Base-by-base conservation (phyloP, 139 green algal genomes). In the Ettlia oleoabundans region DNA sequence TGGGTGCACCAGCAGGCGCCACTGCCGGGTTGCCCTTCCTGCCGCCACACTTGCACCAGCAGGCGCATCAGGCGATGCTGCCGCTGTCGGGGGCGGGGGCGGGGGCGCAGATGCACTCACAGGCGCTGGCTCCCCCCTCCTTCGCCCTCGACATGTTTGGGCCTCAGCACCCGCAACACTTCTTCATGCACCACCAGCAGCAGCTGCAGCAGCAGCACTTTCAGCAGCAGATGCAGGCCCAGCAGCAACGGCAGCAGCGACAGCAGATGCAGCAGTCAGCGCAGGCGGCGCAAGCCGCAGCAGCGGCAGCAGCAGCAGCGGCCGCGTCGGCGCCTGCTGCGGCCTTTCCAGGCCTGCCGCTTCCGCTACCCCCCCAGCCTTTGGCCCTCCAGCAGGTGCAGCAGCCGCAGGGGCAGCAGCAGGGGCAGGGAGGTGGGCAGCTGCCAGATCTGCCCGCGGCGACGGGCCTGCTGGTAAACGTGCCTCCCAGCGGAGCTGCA, bases 131-230 rank as follows among this genome's bases (percentile, higher is more conserved):
- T 3, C 33, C 65, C 4, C 70, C 72, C 18, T 37, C 72, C 33
- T 79, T 79, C 51, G 72, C 72, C 3, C 51, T 79, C 0, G 72
- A 79, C 35, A 79, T 79, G 72, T 79, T 79, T 67, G 72, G n/a
- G 21, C 51, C 66, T 22, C 72, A 79, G 33, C 58, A 30, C 3
- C 76, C 24, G 62, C 41, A n/a, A 28, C n/a, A 64, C 1, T 63
- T 76, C 41, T 61, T 41, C 68, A 61, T 63, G 70, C 35, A 63
- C 37, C 70, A 77, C 28, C n/a, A n/a, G 70, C 70, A 66, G 72
- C 72, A 79, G 72, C 8, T 33, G 70, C 72, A 79, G 35, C 70
- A 58, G 47, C 47, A 52, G 67, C 67, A 75, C 33, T 7, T 24
- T 28, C 67, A 63, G 70, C 70, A 78, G 70, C 4, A 40, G 67